Percentiles rank a stretch among this genome's conserved stretches.
These are phyloP conservation scores for Anthracocystis panici-leucophaei DNA, from an alignment of 1,284 basidiomycete genomes.

Conservation along the genomic window DNA sequence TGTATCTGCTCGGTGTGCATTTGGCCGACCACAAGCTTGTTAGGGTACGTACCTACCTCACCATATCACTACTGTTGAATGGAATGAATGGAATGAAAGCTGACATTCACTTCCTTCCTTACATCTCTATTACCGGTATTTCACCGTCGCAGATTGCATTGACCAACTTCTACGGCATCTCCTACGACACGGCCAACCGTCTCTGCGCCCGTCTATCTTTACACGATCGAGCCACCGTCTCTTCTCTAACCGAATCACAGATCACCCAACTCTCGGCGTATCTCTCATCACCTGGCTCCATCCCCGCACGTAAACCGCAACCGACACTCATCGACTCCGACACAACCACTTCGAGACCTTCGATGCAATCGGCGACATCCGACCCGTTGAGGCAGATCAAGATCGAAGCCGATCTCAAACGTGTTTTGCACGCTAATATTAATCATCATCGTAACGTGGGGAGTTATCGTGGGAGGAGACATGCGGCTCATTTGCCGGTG, in stretches of 20 bases:
- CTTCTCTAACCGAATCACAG: slow-evolving; percentile 81
- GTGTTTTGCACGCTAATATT: slow-evolving; percentile 86
- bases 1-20: slow-evolving; percentile 68
- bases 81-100: no score
- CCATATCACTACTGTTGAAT: background rate
- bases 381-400: slow-evolving; percentile 77
- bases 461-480: slow-evolving; percentile 84
- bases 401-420: slow-evolving; percentile 83
- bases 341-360: slow-evolving; percentile 38
- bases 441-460: slow-evolving; percentile 89
- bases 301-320: slow-evolving; percentile 74
- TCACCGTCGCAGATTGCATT: slow-evolving; percentile 78
- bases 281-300: slow-evolving; percentile 81
- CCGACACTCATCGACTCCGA: slow-evolving; percentile 12
- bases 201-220: slow-evolving; percentile 89
- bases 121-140: background rate
- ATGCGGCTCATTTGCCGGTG: slow-evolving; percentile 88
- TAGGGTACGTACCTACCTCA: slow-evolving; percentile 52
- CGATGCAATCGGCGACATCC: slow-evolving; percentile 41
- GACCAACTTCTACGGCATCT: slow-evolving; percentile 85
- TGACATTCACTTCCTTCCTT: no score
- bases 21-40: slow-evolving; percentile 68
- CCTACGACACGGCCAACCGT: slow-evolving; percentile 78
- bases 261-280: slow-evolving; percentile 86
- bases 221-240: slow-evolving; percentile 80